Conservation (phyloP, 2,329 filamentous ascomycete genomes). For the Paecilomyces sp. region DNA sequence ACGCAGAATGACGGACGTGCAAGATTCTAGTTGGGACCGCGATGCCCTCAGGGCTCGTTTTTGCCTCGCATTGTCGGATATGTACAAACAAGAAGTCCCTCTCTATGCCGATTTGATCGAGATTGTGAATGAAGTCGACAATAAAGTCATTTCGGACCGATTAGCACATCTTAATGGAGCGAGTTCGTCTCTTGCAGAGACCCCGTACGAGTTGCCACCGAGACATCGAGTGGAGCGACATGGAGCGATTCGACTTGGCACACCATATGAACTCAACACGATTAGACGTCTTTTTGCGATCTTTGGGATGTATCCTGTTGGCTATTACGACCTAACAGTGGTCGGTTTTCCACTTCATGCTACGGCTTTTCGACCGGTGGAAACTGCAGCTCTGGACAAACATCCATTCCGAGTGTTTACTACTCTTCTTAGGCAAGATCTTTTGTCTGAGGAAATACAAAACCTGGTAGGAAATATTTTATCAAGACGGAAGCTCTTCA, state of each 20-base stretch:
- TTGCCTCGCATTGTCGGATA: constrained; percentile 16
- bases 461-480: constrained; percentile 23
- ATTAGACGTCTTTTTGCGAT: constrained; percentile 35
- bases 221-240: constrained; percentile 20
- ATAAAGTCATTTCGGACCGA: background rate
- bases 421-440: constrained; percentile 27
- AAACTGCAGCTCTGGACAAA: constrained; percentile 16
- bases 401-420: constrained; percentile 37
- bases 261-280: constrained; percentile 30
- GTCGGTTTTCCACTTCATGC: constrained; percentile 42
- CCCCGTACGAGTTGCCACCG: background rate
- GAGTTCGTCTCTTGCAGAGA: background rate
- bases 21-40: background rate
- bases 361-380: constrained; percentile 39
- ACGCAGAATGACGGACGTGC: background rate
- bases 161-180: background rate
- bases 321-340: constrained; percentile 41
- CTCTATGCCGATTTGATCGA: constrained; percentile 12
- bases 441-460: constrained; percentile 21
- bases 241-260: constrained; percentile 40
- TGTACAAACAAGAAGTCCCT: constrained; percentile 15
- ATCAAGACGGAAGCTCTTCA: constrained; percentile 31
- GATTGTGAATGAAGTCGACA: constrained; percentile 11
- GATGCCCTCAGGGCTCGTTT: background rate
- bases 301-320: constrained; percentile 39